Percentiles rank a stretch among this genome's conserved stretches.
Conservation (phyloP, 2,329 filamentous ascomycete genomes). For the Venturia carpophila region DNA sequence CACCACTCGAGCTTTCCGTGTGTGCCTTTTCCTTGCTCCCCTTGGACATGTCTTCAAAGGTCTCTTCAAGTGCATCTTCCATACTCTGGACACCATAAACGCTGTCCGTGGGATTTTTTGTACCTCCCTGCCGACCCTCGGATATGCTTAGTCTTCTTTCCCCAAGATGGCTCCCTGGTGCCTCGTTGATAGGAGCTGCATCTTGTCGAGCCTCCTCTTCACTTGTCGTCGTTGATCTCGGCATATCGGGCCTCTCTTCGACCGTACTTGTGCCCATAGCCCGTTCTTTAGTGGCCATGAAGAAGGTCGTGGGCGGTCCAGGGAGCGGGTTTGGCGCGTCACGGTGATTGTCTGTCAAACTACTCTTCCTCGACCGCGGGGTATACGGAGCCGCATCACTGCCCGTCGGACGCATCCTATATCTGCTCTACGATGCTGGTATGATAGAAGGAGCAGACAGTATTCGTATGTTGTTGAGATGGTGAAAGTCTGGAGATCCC, state of each 20-base stretch:
- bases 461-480: background rate
- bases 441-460: background rate
- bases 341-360: slow-evolving; percentile 26
- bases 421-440: background rate
- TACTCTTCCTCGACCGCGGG: slow-evolving; percentile 26
- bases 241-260: background rate
- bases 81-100: slow-evolving; percentile 52
- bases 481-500: background rate
- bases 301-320: slow-evolving; percentile 44
- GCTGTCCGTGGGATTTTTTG: slow-evolving; percentile 31
- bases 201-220: background rate
- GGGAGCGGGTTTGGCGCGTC: background rate
- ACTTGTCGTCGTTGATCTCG: background rate
- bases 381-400: background rate
- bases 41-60: slow-evolving; percentile 28
- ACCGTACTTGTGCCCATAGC: background rate
- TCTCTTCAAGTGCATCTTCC: slow-evolving; percentile 43
- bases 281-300: slow-evolving; percentile 48
- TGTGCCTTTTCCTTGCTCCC: slow-evolving; percentile 24
- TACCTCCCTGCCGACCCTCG: background rate
- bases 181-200: slow-evolving; percentile 34
- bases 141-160: slow-evolving; percentile 19
- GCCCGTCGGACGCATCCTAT: slow-evolving; percentile 5
- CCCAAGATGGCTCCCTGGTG: slow-evolving; percentile 27
- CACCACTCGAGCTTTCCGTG: slow-evolving; percentile 23